Percentiles rank a stretch among this genome's conserved stretches.
phyloP scores from a whole-genome alignment of 2,329 filamentous ascomycete species.

The Penicillium sp. region DNA sequence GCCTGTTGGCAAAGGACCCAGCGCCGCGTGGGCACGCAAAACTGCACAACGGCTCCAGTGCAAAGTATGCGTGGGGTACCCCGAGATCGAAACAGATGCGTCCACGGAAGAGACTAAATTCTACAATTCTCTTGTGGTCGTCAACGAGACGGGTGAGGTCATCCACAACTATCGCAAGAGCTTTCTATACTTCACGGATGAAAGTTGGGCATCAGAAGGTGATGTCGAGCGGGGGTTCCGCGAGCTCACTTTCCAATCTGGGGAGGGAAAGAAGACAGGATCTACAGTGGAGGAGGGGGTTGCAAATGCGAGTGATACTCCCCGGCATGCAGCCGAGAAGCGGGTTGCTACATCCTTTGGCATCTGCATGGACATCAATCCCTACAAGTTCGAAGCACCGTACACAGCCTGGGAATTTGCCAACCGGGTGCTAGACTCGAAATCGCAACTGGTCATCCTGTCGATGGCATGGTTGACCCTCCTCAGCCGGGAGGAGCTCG shows the following conservation, averaged over 20 bases:
- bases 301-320: conserved; percentile 4
- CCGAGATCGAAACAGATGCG: conserved; percentile 49
- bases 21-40: conserved; percentile 61
- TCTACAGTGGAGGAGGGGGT: background rate
- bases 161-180: conserved; percentile 66
- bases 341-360: conserved; percentile 50
- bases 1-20: conserved; percentile 58
- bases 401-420: conserved; percentile 66
- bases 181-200: conserved; percentile 70
- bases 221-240: conserved; percentile 37
- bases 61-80: conserved; percentile 68
- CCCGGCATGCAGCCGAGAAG: conserved; percentile 9
- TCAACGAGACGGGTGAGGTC: conserved; percentile 58
- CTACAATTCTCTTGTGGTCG: conserved; percentile 65
- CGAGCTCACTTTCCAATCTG: conserved; percentile 26
- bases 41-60: conserved; percentile 60
- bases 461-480: conserved; percentile 68
- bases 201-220: conserved; percentile 65
- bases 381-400: conserved; percentile 63
- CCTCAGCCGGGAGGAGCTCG: conserved; percentile 54
- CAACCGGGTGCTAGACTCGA: conserved; percentile 53
- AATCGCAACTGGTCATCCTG: conserved; percentile 59
- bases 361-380: conserved; percentile 64
- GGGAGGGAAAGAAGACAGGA: background rate
- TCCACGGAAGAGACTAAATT: conserved; percentile 34